Evolutionary conservation across 169 alveolate species (phyloP).

Genomic region (Toxoplasma gondii): DNA sequence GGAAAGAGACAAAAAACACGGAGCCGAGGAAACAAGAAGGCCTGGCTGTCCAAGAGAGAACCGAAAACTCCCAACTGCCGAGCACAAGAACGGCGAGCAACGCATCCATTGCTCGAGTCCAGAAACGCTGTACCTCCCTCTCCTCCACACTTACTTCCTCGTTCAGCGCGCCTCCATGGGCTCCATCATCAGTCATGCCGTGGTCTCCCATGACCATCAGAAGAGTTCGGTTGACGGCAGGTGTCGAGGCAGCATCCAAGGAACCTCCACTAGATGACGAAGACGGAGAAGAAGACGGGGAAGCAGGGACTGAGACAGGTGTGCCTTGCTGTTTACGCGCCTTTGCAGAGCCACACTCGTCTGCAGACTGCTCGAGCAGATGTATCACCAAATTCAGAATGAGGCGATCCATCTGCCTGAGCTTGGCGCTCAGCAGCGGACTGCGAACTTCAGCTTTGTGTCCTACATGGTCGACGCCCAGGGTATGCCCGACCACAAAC

Average conservation of each 20-base stretch:
- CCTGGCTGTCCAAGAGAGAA: too few relatives aligned
- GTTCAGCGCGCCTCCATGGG: conserved; percentile 81
- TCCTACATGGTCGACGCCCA: conserved; percentile 88
- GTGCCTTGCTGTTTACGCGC: not conserved
- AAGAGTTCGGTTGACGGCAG: conserved; percentile 57
- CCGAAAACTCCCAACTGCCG: too few relatives aligned
- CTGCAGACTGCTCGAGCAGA: not conserved
- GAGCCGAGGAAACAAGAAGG: not conserved
- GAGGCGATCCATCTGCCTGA: not conserved
- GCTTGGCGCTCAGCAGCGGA: conserved; percentile 69
- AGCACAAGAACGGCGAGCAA: too few relatives aligned
- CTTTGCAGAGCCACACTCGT: not conserved
- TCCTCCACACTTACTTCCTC: conserved; percentile 73
- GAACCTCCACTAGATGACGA: not conserved
- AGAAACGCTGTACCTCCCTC: not conserved
- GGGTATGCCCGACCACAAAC: conserved; percentile 78
- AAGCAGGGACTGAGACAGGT: not conserved
- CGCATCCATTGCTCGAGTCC: not conserved
- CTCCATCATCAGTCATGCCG: conserved; percentile 87
- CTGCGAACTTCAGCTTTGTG: conserved; percentile 75
- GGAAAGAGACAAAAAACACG: not conserved
- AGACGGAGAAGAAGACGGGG: not conserved
- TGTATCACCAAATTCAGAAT: not conserved
- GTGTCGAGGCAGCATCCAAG: not conserved
- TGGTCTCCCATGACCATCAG: conserved; percentile 84